phyloP scores from a whole-genome alignment of 78 protist species.

The Paulinella micropora region DNA sequence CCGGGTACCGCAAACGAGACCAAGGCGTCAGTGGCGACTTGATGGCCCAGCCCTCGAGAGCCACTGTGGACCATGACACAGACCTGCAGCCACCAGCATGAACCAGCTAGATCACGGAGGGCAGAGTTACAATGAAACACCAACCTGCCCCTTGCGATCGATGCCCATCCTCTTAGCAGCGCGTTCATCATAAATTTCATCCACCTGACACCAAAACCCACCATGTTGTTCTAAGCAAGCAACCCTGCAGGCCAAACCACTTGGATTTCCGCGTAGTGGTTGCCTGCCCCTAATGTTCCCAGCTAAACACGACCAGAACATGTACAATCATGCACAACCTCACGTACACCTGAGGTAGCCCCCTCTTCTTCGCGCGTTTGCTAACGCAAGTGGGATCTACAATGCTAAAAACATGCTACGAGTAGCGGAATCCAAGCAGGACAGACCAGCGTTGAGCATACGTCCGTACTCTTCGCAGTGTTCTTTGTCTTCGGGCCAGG shows the following conservation, averaged over 20 bases:
- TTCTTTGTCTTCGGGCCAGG: conserved; percentile 90
- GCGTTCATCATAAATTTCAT: conserved; percentile 61
- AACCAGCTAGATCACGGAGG: background rate
- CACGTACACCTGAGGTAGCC: conserved; percentile 55
- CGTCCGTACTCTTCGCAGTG: conserved; percentile 78
- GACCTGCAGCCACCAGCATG: conserved; percentile 45
- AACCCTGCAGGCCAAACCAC: too few species aligned
- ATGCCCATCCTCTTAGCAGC: conserved; percentile 80
- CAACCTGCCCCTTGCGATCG: conserved; percentile 29
- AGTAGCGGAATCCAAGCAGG: conserved; percentile 38
- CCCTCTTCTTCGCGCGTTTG: conserved; percentile 76
- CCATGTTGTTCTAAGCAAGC: too few species aligned
- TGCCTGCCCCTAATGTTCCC: conserved; percentile 86
- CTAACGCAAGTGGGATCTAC: conserved; percentile 29
- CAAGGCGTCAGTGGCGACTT: conserved; percentile 83
- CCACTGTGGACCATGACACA: conserved; percentile 77
- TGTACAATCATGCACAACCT: background rate
- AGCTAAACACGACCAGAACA: too few species aligned
- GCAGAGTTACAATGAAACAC: background rate
- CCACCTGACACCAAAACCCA: too few species aligned
- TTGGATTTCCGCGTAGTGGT: conserved; percentile 84
- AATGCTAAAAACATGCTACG: background rate
- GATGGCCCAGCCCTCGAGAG: conserved; percentile 83
- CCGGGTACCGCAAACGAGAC: too few species aligned
- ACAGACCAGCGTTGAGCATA: conserved; percentile 66